Conservation (phyloP, 2,329 filamentous ascomycete genomes). For the Cercospora brassicicola region DNA sequence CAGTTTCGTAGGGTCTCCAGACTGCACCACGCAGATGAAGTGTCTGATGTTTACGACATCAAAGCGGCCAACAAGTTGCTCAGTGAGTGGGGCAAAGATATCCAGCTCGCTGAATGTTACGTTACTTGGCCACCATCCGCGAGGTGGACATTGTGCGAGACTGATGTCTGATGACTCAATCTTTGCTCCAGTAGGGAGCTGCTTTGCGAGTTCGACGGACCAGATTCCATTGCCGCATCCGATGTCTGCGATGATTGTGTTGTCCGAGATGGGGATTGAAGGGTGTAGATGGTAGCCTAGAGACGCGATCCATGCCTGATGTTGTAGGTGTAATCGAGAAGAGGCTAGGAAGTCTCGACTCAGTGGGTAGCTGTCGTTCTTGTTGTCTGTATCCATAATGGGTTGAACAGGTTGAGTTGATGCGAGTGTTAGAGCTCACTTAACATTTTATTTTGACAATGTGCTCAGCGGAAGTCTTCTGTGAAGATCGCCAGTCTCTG, state of each 20-base stretch:
- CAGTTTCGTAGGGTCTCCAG: background rate
- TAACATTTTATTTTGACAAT: too few species aligned
- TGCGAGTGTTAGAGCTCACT: too few species aligned
- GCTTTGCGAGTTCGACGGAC: conserved; percentile 9
- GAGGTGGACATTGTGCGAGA: conserved; percentile 9
- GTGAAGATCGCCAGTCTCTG: too few species aligned
- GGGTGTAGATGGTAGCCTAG: conserved; percentile 6
- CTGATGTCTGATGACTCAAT: conserved; percentile 10
- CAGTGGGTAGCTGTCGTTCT: background rate
- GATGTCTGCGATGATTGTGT: conserved; percentile 7
- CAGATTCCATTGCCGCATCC: conserved; percentile 11
- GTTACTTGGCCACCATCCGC: conserved; percentile 4
- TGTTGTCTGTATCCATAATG: background rate
- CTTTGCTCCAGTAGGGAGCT: background rate
- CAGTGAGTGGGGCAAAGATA: background rate
- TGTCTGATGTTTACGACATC: conserved; percentile 9
- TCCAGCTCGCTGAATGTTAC: background rate
- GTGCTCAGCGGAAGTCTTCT: too few species aligned
- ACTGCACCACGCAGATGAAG: conserved; percentile 4
- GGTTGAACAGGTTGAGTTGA: too few species aligned
- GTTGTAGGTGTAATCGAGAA: background rate
- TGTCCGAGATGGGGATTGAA: background rate
- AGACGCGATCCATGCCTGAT: background rate
- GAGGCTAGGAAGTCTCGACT: conserved; percentile 1
- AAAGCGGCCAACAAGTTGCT: background rate